Conservation (phyloP, 1,284 basidiomycete genomes). For the Tilletia horrida region DNA sequence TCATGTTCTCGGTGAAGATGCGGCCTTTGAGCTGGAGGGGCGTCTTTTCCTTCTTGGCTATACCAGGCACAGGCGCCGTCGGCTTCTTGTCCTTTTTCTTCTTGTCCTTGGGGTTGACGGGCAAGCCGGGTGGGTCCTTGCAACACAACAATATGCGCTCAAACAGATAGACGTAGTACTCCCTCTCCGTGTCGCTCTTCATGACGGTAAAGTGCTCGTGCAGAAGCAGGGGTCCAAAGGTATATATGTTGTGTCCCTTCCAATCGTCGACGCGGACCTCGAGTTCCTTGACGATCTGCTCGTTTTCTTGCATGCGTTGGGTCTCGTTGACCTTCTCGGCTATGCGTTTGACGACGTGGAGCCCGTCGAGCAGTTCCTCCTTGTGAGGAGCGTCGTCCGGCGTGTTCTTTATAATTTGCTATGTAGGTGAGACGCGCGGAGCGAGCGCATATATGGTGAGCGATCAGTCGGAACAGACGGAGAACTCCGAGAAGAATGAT, state of each 20-base stretch:
- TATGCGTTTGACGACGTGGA: conserved; percentile 83
- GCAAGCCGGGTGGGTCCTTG: conserved; percentile 67
- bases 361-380: conserved; percentile 77
- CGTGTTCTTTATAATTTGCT: conserved; percentile 65
- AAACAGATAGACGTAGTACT: conserved; percentile 98
- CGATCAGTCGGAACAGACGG: conserved; percentile 31
- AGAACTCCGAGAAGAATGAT: not conserved
- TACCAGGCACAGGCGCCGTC: conserved; percentile 52
- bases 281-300: conserved; percentile 83
- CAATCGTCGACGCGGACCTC: conserved; percentile 90
- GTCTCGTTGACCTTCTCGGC: conserved; percentile 96
- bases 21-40: conserved; percentile 88
- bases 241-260: conserved; percentile 93
- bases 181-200: conserved; percentile 92
- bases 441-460: conserved; percentile 17
- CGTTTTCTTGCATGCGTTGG: conserved; percentile 74
- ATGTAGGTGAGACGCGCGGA: conserved; percentile 6
- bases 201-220: conserved; percentile 94
- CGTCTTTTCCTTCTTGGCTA: conserved; percentile 60
- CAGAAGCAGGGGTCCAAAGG: conserved; percentile 86
- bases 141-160: conserved; percentile 98
- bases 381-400: conserved; percentile 55
- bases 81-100: conserved; percentile 57
- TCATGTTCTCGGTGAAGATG: conserved; percentile 96
- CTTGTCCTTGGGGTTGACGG: conserved; percentile 29